Percentiles rank a stretch among this genome's conserved stretches.
phyloP scores from a whole-genome alignment of 2,329 filamentous ascomycete genomes.

The Cladosporium sp. region DNA sequence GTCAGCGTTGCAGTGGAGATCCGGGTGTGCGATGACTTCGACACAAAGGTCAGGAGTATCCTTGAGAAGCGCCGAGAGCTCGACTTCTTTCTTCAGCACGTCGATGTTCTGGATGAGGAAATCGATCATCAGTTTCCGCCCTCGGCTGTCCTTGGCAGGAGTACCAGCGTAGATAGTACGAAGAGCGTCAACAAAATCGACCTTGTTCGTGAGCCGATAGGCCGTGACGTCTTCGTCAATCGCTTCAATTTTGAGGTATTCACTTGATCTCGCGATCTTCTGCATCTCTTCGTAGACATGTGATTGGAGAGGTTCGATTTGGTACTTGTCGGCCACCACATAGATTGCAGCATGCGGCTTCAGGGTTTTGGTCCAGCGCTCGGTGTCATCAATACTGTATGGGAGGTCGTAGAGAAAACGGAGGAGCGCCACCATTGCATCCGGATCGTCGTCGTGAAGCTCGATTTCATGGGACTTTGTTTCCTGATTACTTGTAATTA shows the following conservation, averaged over 20 bases:
- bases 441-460: background rate
- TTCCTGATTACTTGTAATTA: background rate
- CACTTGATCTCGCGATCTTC: background rate
- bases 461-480: background rate
- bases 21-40: background rate
- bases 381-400: background rate
- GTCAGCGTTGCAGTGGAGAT: background rate
- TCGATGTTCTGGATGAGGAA: background rate
- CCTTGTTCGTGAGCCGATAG: background rate
- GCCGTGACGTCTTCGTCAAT: background rate
- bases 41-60: background rate
- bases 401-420: background rate
- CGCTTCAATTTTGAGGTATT: background rate
- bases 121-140: background rate
- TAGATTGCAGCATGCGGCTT: background rate
- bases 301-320: background rate
- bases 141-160: background rate
- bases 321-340: conserved; percentile 2
- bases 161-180: background rate
- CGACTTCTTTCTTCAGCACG: background rate
- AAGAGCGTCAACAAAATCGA: background rate
- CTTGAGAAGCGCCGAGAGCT: background rate
- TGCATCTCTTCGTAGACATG: background rate
- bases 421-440: background rate
- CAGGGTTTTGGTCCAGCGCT: background rate